phyloP scores from a whole-genome alignment of 257 asterid species.

The Leptodermis oblonga region DNA sequence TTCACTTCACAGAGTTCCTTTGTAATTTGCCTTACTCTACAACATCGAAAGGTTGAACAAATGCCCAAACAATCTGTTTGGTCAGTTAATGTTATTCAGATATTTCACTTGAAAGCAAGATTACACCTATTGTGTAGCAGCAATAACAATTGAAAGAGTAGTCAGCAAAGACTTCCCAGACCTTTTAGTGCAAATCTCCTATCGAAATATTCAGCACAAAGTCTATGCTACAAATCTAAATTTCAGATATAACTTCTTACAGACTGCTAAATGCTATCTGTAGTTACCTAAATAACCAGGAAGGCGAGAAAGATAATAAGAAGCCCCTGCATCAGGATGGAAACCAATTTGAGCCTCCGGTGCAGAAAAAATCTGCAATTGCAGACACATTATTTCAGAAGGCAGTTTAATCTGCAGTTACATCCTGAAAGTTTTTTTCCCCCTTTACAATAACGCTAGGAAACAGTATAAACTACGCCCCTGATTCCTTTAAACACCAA shows the following conservation, averaged over 20 bases:
- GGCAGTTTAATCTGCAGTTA: background rate
- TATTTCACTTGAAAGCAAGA: background rate
- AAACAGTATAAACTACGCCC: background rate
- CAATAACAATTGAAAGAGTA: background rate
- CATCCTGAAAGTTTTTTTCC: background rate
- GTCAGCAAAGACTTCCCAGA: background rate
- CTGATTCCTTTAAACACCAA: background rate
- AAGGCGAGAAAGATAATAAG: conserved; percentile 94
- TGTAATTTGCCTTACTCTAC: background rate
- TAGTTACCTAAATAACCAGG: conserved; percentile 90
- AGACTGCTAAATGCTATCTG: background rate
- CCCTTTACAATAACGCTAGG: background rate
- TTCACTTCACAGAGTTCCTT: background rate
- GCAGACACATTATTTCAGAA: conserved; percentile 6
- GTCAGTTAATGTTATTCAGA: background rate
- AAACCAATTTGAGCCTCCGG: conserved; percentile 95
- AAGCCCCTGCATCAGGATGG: conserved; percentile 99
- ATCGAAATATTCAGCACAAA: background rate
- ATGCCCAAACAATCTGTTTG: no score
- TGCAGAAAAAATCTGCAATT: conserved; percentile 59
- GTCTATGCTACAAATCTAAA: background rate
- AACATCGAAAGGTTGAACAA: background rate
- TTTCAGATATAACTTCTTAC: background rate
- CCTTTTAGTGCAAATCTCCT: no score
- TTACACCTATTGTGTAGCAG: background rate